phyloP scores from a whole-genome alignment of 1,284 basidiomycete genomes.

The Tranzscheliella williamsii region DNA sequence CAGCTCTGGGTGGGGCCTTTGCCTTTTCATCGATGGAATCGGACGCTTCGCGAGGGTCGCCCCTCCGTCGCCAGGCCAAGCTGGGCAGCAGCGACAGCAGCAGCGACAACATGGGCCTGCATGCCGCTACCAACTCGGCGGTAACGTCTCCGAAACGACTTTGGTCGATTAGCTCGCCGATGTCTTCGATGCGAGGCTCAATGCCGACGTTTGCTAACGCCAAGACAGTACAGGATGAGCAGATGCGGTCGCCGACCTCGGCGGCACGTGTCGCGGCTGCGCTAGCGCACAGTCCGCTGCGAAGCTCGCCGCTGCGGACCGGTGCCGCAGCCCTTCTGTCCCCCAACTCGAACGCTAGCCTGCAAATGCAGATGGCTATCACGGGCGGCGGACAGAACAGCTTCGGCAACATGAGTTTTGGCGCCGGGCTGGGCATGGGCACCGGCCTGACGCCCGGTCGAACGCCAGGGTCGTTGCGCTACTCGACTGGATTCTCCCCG shows the following conservation, averaged over 20 bases:
- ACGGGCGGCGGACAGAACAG: conserved; percentile 16
- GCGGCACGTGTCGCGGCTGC: conserved; percentile 25
- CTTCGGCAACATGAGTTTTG: conserved; percentile 18
- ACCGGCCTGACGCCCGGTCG: conserved; percentile 26
- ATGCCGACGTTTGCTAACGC: not conserved
- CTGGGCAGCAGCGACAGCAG: not conserved
- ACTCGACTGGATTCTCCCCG: conserved; percentile 28
- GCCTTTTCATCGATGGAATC: conserved; percentile 27
- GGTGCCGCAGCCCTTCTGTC: conserved; percentile 28
- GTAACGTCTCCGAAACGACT: conserved; percentile 36
- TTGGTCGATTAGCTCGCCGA: conserved; percentile 42
- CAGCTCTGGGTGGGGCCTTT: conserved; percentile 28
- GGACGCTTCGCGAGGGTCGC: conserved; percentile 28
- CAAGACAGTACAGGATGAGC: conserved; percentile 10
- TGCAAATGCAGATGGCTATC: conserved; percentile 43
- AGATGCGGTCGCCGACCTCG: conserved; percentile 31
- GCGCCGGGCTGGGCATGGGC: conserved; percentile 32
- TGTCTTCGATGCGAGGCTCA: conserved; percentile 35
- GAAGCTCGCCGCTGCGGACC: conserved; percentile 32
- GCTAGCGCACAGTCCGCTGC: conserved; percentile 28
- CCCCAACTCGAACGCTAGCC: conserved; percentile 25
- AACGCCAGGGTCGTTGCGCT: conserved; percentile 26
- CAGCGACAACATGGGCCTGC: not conserved
- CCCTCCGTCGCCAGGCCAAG: conserved; percentile 28
- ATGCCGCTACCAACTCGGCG: conserved; percentile 9